Evolutionary conservation across 2,329 filamentous ascomycete genomes (phyloP).

Genomic region (Thelonectria discophora): DNA sequence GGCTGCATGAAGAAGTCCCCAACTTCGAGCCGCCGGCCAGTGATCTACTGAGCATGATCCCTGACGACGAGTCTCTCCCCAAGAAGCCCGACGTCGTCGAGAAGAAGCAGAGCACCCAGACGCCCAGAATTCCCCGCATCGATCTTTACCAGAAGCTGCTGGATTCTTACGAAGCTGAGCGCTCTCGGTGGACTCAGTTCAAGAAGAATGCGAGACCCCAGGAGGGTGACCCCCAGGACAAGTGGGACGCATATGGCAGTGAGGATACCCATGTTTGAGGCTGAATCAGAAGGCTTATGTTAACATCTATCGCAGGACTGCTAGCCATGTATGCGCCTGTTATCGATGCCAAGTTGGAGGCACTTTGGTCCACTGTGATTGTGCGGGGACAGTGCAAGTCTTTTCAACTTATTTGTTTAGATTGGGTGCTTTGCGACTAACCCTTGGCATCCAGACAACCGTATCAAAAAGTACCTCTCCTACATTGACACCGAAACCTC

Average conservation of each 20-base stretch:
- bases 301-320: neutral
- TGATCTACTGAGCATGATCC: neutral
- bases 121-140: neutral
- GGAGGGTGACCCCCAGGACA: neutral
- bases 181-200: neutral
- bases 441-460: neutral
- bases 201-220: neutral
- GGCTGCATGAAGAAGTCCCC: neutral
- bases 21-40: neutral
- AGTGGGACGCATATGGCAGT: neutral
- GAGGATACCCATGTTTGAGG: neutral
- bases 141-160: constrained; percentile 1
- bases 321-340: neutral
- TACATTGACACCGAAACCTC: neutral
- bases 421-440: too few species aligned
- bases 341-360: neutral
- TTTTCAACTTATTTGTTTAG: too few species aligned
- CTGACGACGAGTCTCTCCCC: neutral
- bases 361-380: neutral
- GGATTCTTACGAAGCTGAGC: neutral
- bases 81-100: neutral
- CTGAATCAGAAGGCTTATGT: neutral
- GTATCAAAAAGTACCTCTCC: neutral
- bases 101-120: neutral
- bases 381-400: neutral